phyloP scores from a whole-genome alignment of 176 grass and related monocot species.

The Triticum urartu region DNA sequence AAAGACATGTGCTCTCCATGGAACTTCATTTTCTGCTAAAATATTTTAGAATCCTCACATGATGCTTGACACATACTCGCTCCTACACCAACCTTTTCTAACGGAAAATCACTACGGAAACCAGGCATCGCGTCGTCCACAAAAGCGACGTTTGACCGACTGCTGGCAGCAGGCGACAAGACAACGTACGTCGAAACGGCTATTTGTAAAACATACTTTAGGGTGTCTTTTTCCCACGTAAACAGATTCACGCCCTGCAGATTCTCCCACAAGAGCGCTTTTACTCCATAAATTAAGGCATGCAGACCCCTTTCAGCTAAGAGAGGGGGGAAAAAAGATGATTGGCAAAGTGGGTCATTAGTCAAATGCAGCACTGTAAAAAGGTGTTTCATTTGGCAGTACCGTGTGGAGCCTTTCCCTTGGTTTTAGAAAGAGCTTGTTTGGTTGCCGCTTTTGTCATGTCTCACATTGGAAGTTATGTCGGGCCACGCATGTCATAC shows the following conservation, averaged over 20 bases:
- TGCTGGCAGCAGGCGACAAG: slow-evolving; percentile 15
- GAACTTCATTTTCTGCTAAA: not conserved
- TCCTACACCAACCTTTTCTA: slow-evolving; percentile 16
- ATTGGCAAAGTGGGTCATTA: slow-evolving; percentile 49
- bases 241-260: slow-evolving; percentile 37
- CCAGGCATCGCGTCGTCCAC: slow-evolving; percentile 2
- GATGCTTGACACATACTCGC: not conserved
- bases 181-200: slow-evolving; percentile 29
- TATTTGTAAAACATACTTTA: slow-evolving; percentile 41
- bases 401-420: slow-evolving; percentile 44
- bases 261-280: slow-evolving; percentile 43
- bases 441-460: slow-evolving; percentile 51
- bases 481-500: slow-evolving; percentile 25
- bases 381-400: slow-evolving; percentile 47
- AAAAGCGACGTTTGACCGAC: slow-evolving; percentile 46
- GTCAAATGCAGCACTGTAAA: slow-evolving; percentile 64
- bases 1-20: not conserved
- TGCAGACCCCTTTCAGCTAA: slow-evolving; percentile 15
- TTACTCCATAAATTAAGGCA: slow-evolving; percentile 45
- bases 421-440: slow-evolving; percentile 53
- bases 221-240: slow-evolving; percentile 38
- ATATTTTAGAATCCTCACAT: not conserved
- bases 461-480: slow-evolving; percentile 42
- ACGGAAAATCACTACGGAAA: slow-evolving; percentile 25
- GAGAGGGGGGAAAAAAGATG: not conserved